Evolutionary conservation across 257 asterid genomes (phyloP), one percentile per base, ranked within the genome.

Genomic region (Perilla frutescens): DNA sequence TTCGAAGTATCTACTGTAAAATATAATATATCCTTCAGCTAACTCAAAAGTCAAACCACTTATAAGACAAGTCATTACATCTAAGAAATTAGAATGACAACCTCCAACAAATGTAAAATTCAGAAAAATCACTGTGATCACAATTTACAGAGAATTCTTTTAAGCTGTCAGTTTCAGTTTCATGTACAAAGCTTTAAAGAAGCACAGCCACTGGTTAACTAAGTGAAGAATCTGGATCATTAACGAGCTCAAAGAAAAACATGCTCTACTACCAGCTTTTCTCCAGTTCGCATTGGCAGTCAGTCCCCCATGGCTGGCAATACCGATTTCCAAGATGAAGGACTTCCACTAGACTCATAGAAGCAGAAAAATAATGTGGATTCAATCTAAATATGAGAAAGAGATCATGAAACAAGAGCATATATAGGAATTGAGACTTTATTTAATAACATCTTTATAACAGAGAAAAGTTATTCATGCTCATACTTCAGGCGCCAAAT

Each of bases 391-490:
- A 69, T 49, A 70, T 66, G 72, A 66, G 71, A 70, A 76, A 79
- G 57, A 79, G 54, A 78, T 65, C 81, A 80, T 81, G 85, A 67
- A 78, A 83, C 32, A 71, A 56, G 74, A 67, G 51, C 79, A 65
- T 66, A 68, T 54, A 62, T 44, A 70, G 72, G 79, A 81, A 72
- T 62, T 60, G 72, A 70, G 49, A 68, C 66, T 76, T 76, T 44
- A 72, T 67, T 54, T 26, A 56, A 68, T 34, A 58, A 61, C 14
- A 50, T 49, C 58, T 53, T 57, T 44, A 37, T 40, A 60, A 66
- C 44, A 67, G 58, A 63, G 55, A 55, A 37, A 37, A 60, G 75
- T 60, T 44, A 68, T 39, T 48, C 74, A 55, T 29, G 7, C 34
- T 41, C 63, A 69, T 56, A 49, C 6, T 6, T 36, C 56, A 57